Evolutionary conservation across 1,284 basidiomycete genomes (phyloP), one percentile per base, ranked within the genome.

Genomic region (Apiotrichum laibachii): DNA sequence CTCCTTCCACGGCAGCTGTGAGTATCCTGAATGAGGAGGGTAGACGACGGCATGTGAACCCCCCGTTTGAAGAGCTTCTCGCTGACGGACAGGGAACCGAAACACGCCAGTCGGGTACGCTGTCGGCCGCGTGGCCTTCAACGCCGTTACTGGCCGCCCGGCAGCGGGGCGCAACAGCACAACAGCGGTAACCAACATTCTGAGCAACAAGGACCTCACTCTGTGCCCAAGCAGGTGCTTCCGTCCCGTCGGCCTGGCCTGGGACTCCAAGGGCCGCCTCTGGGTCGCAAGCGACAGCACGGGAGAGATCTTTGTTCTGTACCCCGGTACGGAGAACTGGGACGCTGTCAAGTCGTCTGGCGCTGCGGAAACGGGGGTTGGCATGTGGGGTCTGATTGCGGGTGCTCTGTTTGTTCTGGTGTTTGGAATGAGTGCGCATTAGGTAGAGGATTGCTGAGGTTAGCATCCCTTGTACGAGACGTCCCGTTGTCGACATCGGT

Each of bases 1-100:
- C 21, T 40, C 60, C 15, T 50, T 56, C 50, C 60, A 58, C 50
- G 60, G 60, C 2, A 58, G 56, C 56, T 62, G 60, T 59, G 53
- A 55, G 57, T 58, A 18, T 15, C 1, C 43, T 1, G 4, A 2
- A n/a, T 21, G n/a, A 2, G 31, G 16, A 5, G 31, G 11, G 37
- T 4, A 39, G 37, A 10, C 4, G 2, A 2, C 13, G 53, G 5
- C 8, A 15, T 15, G 31, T 39, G 37, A 12, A 16, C 2, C 11
- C 37, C 12, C 37, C 16, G 11, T 39, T 2, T 10, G 11, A 16
- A 13, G 37, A 39, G 8, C 40, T 42, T n/a, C 22, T 10, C 8
- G 44, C 52, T 59, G 49, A 59, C 47, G 22, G 9, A 31, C 21
- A 55, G 57, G 57, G 60, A 62, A 61, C 53, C 35, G 56, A 10